Base-by-base conservation (phyloP, 306 rosid genomes). In the Casuarina cunninghamiana region DNA sequence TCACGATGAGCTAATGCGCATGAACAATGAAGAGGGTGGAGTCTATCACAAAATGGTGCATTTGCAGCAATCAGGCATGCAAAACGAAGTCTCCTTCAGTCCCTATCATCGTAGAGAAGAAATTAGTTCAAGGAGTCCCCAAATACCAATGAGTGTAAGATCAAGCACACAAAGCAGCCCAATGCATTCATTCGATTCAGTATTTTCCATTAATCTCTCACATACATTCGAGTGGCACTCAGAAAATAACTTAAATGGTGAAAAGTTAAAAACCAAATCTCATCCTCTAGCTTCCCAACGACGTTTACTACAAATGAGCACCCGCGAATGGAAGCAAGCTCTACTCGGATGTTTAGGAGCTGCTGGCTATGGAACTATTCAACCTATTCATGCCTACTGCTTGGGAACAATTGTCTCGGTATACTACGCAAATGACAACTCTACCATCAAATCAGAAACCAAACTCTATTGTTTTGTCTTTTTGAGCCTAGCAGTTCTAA, bases 321-420 rank as follows among this genome's bases (percentile, higher is more conserved):
- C 87, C 15, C 96, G 97, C 5, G 98, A 94, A 58, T 90, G 97
- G 97, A 87, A 86, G 81, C 88, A 86, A 69, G 88, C 91, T 60
- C 32, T 89, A 19, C 80, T 91, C 4, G 98, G 97, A 26, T 90
- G 91, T 53, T 49, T 93, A 78, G 93, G 96, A 45, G 93, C 96
- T 69, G 76, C 78, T 53, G 87, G 86, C 58, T 80, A 87, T 9
- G 97, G 98, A 82, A 60, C 83, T 58, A 80, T 91, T 84, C 97
- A 88, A 10, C 87, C 98, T 46, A 51, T 88, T 60, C 77, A 88
- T 70, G 87, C 90, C 19, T 91, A 87, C 80, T 90, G 91, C 79
- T 67, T 93, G 46, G 98, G 98, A 79, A 80, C 89, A 35, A 74
- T 93, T 58, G 80, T 88, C 19, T 84, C 97, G 12, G 78, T 87